Conservation (phyloP, 345 rosid genomes). For the Rubroshorea leprosula region DNA sequence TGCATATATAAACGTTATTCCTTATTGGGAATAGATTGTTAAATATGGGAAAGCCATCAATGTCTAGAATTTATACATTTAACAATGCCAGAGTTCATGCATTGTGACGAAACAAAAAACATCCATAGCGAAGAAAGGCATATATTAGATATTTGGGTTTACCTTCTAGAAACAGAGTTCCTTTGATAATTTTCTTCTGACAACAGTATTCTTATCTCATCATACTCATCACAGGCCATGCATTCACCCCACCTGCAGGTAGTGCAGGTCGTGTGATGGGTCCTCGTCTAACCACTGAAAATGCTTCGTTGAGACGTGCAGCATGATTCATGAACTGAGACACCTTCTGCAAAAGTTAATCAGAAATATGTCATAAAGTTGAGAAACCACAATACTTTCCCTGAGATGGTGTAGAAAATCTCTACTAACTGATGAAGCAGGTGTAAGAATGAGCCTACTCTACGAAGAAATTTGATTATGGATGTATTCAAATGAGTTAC, state of each 20-base stretch:
- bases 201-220: conserved; percentile 27
- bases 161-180: background rate
- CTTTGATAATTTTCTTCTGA: background rate
- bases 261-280: conserved; percentile 70
- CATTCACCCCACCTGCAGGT: conserved; percentile 53
- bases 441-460: background rate
- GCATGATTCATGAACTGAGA: conserved; percentile 65
- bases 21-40: no score
- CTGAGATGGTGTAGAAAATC: background rate
- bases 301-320: conserved; percentile 82
- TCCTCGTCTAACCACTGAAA: conserved; percentile 73
- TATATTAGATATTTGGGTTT: no score
- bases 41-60: no score
- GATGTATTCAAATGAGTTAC: no score
- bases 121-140: background rate
- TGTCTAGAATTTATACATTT: no score
- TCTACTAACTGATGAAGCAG: no score
- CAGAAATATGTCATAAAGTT: background rate
- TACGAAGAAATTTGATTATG: background rate
- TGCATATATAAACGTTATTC: no score
- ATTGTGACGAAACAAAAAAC: no score
- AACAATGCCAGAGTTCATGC: no score
- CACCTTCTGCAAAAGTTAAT: conserved; percentile 50
- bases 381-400: background rate
- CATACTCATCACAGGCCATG: conserved; percentile 76